Base-by-base conservation (phyloP, 352 stramenopile genomes). In the Phytophthora sp. region DNA sequence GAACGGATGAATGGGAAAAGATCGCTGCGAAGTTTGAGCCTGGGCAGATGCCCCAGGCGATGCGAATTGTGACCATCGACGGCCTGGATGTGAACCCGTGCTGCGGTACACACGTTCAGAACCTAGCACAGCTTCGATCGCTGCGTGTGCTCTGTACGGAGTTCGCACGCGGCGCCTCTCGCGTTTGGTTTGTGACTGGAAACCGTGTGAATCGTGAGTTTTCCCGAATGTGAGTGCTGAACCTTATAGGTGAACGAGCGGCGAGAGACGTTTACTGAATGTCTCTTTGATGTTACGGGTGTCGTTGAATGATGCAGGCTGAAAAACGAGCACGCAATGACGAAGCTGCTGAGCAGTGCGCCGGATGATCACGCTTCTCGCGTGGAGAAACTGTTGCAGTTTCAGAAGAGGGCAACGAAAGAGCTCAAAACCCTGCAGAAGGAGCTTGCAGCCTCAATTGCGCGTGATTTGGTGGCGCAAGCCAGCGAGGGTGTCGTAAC, bases 41-140 rank as follows among this genome's bases (percentile, higher is more conserved):
- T 18, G 60, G 72, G 7, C 66, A 90, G 57, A 82, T 73, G 62
- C 88, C 84, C 4, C 84, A 83, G 29, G 80, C 75, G 27, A 80
- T 97, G 54, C 88, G 90, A 54, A 73, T 96, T 45, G 81, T 97
- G n/a, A 73, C 76, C 16, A 96, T 97, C 42, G 84, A 90, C 41
- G 85, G 81, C 8, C 29, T 97, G 16, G 90, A 97, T 69, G 62
- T 71, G 33, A 97, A 97, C 65, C 86, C 89, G 26, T 97, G 90
- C 78, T 96, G 90, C 53, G 90, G 90, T 33, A 97, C 90, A 12
- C 90, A 97, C 69, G 89, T 97, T 9, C 68, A 87, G 46, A 90
- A 78, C 47, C 46, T 88, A 8, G 67, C 79, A 15, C 80, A 95
- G 36, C 57, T 97, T 27, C 88, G 82, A 64, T 84, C 80, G 35